phyloP scores from a whole-genome alignment of 2,329 filamentous ascomycete genomes.

The Penicillium sp. region DNA sequence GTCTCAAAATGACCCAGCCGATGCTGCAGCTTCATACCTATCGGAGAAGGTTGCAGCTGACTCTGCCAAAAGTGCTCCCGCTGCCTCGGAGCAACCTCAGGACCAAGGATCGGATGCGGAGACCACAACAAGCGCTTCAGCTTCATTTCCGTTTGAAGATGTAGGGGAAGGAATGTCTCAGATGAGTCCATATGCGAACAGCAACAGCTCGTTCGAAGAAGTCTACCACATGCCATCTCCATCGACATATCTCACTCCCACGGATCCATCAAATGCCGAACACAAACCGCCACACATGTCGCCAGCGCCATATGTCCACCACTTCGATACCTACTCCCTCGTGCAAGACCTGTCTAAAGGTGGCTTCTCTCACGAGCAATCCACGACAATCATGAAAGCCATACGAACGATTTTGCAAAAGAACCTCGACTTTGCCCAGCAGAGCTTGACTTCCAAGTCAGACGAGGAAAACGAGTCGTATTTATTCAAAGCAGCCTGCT shows the following conservation, averaged over 20 bases:
- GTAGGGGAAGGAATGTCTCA: slow-evolving; percentile 17
- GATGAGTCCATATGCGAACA: slow-evolving; percentile 13
- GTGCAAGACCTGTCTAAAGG: slow-evolving; percentile 74
- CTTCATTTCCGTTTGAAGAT: slow-evolving; percentile 7
- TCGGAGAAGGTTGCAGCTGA: slow-evolving; percentile 17
- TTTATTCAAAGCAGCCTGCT: slow-evolving; percentile 89
- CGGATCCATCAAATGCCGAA: slow-evolving; percentile 28
- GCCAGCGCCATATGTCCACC: slow-evolving; percentile 83
- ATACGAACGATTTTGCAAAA: slow-evolving; percentile 73
- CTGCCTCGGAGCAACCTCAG: slow-evolving; percentile 24
- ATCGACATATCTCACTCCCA: slow-evolving; percentile 33
- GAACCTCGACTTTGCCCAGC: slow-evolving; percentile 78
- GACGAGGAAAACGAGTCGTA: slow-evolving; percentile 96
- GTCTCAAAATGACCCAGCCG: slow-evolving; percentile 5
- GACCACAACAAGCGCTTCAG: slow-evolving; percentile 5
- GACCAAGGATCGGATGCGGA: slow-evolving; percentile 20
- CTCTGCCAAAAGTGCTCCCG: slow-evolving; percentile 10
- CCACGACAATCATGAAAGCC: slow-evolving; percentile 88
- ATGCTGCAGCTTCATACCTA: slow-evolving; percentile 10
- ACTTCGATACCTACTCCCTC: slow-evolving; percentile 92
- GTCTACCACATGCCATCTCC: slow-evolving; percentile 46
- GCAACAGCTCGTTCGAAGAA: slow-evolving; percentile 34
- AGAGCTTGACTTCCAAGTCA: slow-evolving; percentile 80
- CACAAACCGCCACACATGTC: slow-evolving; percentile 61
- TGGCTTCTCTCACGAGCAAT: slow-evolving; percentile 72